Conservation (phyloP, 257 asterid genomes). For the Coffea eugenioides region DNA sequence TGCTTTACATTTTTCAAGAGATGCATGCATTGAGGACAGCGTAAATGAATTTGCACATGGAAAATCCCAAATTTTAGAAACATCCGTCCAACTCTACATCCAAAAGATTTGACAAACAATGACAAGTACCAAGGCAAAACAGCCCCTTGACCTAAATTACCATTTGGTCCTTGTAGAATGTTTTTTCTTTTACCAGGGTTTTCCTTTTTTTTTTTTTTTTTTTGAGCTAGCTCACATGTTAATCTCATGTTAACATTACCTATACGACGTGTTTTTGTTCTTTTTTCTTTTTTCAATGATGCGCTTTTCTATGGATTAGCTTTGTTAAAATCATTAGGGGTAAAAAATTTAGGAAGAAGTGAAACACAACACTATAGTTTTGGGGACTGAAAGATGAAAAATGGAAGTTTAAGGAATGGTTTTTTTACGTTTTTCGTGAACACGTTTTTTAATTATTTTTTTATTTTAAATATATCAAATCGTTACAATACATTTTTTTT, state of each 20-base stretch:
- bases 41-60: not conserved
- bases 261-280: not conserved
- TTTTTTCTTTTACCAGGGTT: not conserved
- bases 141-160: not conserved
- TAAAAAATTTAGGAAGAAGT: not conserved
- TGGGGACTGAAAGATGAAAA: not conserved
- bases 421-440: no score
- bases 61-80: not conserved
- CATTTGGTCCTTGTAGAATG: not conserved
- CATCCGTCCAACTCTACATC: not conserved
- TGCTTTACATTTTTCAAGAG: not conserved
- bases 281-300: not conserved
- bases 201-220: no score
- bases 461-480: no score
- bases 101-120: not conserved
- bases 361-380: not conserved
- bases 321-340: not conserved
- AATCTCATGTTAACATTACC: not conserved
- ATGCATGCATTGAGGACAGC: not conserved
- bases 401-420: not conserved
- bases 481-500: no score
- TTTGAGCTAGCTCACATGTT: no score
- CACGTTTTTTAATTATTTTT: no score
- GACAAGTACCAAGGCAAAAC: not conserved
- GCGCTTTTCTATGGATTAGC: not conserved